Conservation (phyloP, 306 rosid species). For the Clitoria ternatea region DNA sequence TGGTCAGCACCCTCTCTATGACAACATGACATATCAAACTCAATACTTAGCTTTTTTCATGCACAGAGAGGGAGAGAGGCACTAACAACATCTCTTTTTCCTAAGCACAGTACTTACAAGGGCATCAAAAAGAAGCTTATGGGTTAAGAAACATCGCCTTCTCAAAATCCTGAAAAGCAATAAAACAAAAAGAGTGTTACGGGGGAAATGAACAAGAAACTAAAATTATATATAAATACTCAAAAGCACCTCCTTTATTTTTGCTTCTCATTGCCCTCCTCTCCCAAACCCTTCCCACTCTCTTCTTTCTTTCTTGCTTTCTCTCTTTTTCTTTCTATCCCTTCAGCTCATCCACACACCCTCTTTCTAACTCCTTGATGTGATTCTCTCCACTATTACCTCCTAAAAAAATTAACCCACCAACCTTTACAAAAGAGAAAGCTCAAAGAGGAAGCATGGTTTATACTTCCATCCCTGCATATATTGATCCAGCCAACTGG, state of each 20-base stretch:
- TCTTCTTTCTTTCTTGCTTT: slow-evolving; percentile 35
- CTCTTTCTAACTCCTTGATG: slow-evolving; percentile 42
- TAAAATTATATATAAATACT: slow-evolving; percentile 57
- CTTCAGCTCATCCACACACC: slow-evolving; percentile 26
- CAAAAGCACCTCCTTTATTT: slow-evolving; percentile 57
- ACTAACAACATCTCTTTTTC: slow-evolving; percentile 35
- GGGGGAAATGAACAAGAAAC: slow-evolving; percentile 20
- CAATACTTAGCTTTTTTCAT: slow-evolving; percentile 44
- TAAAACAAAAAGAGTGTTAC: slow-evolving; percentile 61
- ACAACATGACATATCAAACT: slow-evolving; percentile 24
- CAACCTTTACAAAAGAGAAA: slow-evolving; percentile 72
- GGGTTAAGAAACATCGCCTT: slow-evolving; percentile 65
- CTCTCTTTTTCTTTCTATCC: slow-evolving; percentile 27
- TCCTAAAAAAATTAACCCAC: slow-evolving; percentile 31
- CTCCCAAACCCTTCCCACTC: slow-evolving; percentile 22
- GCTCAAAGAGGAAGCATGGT: slow-evolving; percentile 62
- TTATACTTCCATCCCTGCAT: slow-evolving; percentile 84
- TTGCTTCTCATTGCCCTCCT: slow-evolving; percentile 42
- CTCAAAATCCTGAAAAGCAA: slow-evolving; percentile 84
- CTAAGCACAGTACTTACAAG: slow-evolving; percentile 35
- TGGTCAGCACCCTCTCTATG: slow-evolving; percentile 26
- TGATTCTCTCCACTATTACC: slow-evolving; percentile 58
- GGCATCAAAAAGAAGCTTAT: slow-evolving; percentile 59
- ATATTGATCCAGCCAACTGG: slow-evolving; percentile 92
- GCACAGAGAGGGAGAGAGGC: slow-evolving; percentile 42